Evolutionary conservation across 306 rosid species (phyloP), one percentile per base, ranked within the genome.

Genomic region (Prunus kanzakura): DNA sequence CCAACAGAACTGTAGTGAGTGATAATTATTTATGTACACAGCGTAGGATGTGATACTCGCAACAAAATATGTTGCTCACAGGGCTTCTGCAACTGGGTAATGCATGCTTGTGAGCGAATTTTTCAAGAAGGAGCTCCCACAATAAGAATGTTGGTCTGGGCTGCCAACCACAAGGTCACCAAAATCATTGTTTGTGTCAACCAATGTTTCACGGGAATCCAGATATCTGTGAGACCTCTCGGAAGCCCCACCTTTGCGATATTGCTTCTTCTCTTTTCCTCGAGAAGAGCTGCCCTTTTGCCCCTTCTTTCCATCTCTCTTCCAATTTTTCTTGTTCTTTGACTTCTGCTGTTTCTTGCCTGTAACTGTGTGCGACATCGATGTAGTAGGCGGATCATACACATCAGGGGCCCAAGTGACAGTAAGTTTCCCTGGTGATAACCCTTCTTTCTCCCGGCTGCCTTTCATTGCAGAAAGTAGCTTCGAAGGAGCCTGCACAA

Each of bases 401-500:
- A 93, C 98, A 52, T 91, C 96, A 10, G 97, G 84, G 35, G 97
- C 94, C 97, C 98, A 93, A 66, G 84, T 86, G 71, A 93, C 98
- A 2, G 84, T 81, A 62, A 87, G 73, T 74, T 88, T 96, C 75
- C 43, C 51, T 0, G 25, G 82, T n/a, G 69, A 10, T 56, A 25
- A 82, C 15, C 84, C 85, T 12, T 68, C 79, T 76, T 84, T 88
- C 80, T 79, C 90, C 54, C 96, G 89, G 79, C 88, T 84, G 76
- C 96, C 98, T 80, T 91, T 93, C 87, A 93, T 82, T 11, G 99
- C 98, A 15, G 99, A 84, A 76, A 88, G 83, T 68, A 83, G 93
- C 79, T 83, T 86, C 73, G 8, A 11, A 78, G 99, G 90, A 78
- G 80, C 64, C 97, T 93, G 89, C 56, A 70, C 62, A 52, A 13